Evolutionary conservation across 202 grass and related monocot genomes (phyloP).

Genomic region (Zizania palustris): DNA sequence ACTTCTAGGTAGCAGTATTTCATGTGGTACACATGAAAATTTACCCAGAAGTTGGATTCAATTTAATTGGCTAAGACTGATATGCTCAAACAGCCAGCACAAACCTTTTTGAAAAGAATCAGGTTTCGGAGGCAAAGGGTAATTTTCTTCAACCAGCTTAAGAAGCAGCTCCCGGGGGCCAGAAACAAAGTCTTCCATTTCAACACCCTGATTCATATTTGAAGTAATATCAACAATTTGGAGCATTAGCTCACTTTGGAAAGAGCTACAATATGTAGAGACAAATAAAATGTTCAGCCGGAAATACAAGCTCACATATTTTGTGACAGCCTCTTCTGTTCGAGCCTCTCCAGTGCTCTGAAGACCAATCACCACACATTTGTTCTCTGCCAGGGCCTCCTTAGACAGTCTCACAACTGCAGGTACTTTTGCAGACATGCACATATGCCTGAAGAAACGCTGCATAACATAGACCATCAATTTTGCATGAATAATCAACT

Average conservation of each 20-base stretch:
- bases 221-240: slow-evolving; percentile 44
- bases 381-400: slow-evolving; percentile 74
- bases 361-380: slow-evolving; percentile 98
- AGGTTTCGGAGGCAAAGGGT: slow-evolving; percentile 84
- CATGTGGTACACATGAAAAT: slow-evolving; percentile 16
- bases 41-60: slow-evolving; percentile 17
- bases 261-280: slow-evolving; percentile 13
- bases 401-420: slow-evolving; percentile 76
- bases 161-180: slow-evolving; percentile 94
- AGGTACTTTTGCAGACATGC: slow-evolving; percentile 99
- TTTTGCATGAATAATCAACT: slow-evolving; percentile 44
- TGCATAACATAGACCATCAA: slow-evolving; percentile 49
- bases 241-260: slow-evolving; percentile 25
- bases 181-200: slow-evolving; percentile 98
- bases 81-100: slow-evolving; percentile 41
- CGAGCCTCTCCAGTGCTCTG: slow-evolving; percentile 99
- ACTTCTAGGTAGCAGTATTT: slow-evolving; percentile 21
- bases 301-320: slow-evolving; percentile 78
- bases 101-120: slow-evolving; percentile 69
- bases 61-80: slow-evolving; percentile 24
- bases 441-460: slow-evolving; percentile 99
- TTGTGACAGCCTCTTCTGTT: slow-evolving; percentile 92
- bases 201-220: slow-evolving; percentile 71
- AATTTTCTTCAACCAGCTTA: slow-evolving; percentile 95
- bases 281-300: slow-evolving; percentile 30